Evolutionary conservation across 2,329 filamentous ascomycete genomes (phyloP), one percentile per base, ranked within the genome.

Genomic region (Phaeosphaeriaceae sp.): DNA sequence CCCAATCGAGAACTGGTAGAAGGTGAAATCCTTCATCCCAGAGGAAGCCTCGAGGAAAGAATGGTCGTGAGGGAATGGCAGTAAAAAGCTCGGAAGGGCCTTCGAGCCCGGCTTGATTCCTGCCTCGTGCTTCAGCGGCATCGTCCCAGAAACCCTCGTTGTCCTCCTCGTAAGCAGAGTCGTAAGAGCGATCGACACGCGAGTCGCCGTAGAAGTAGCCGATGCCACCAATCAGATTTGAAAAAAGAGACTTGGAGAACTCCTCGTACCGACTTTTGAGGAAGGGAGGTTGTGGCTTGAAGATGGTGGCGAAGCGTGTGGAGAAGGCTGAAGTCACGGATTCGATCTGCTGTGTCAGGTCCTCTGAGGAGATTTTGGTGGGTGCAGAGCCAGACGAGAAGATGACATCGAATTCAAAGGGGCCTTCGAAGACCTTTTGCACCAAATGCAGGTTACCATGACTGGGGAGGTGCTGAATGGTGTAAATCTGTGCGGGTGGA

Each of bases 1-100:
- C 94, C 89, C 92, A 99, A 59, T 99, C 93, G 16, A 91, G 83
- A 45, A 99, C 87, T 1, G 92, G 92, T 39, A 96, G 79, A 29
- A 99, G 79, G 67, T 99, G 94, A 75, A 97, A 99, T 0, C 94
- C 94, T 73, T 99, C 94, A 64, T 99, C 94, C 94, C 94, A 99
- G 3, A 97, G 81, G 72, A 99, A 99, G 1, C 94, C 94, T 53
- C 94, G 84, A 1, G 94, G 94, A 76, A 99, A 99, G 79, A 99
- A 99, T 0, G 94, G 90, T 4, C 94, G 82, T 7, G 93, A 97
- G 0, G 94, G 94, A 48, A 97, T 87, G 63, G 87, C 90, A 6
- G 92, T 95, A 71, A 92, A 97, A 2, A 99, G 83, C 71, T 96
- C 90, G 46, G 87, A 90, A 1, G 93, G 91, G 0, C 90, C 90